A percentile compares a stretch with the other conserved stretches of the same genome.
Conservation (phyloP, 2,329 filamentous ascomycete species). For the Drechslerella stenobrocha region DNA sequence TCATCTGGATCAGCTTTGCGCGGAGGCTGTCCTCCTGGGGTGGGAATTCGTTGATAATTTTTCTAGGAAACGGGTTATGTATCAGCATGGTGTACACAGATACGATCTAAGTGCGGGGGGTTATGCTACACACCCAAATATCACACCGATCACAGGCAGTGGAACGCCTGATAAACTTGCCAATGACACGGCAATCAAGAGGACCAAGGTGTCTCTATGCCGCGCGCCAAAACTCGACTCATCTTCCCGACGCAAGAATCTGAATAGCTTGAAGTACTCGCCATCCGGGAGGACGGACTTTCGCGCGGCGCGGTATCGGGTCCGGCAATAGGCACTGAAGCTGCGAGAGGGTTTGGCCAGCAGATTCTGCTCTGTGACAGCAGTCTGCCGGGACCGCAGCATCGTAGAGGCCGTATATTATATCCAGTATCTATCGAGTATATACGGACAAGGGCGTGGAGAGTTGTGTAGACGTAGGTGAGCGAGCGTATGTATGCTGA, state of each 20-base stretch:
- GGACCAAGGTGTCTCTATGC: conserved; percentile 32
- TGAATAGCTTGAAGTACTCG: conserved; percentile 41
- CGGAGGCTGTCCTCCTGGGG: conserved; percentile 58
- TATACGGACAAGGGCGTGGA: not conserved
- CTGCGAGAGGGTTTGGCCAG: conserved; percentile 7
- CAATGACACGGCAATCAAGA: conserved; percentile 41
- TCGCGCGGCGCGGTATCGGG: conserved; percentile 5
- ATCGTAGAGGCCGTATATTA: conserved; percentile 2
- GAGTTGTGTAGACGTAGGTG: not conserved
- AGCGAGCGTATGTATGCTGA: not conserved
- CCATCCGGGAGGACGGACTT: conserved; percentile 33
- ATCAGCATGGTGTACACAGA: not conserved
- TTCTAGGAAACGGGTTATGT: conserved; percentile 39
- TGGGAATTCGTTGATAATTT: conserved; percentile 61
- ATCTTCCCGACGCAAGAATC: conserved; percentile 17
- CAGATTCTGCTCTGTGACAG: conserved; percentile 4
- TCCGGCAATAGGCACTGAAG: conserved; percentile 3
- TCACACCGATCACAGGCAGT: conserved; percentile 57
- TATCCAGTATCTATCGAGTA: not conserved
- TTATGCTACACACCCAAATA: conserved; percentile 56
- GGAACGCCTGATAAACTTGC: conserved; percentile 55
- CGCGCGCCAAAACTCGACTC: conserved; percentile 9
- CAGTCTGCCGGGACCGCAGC: not conserved
- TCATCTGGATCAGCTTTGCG: conserved; percentile 57
- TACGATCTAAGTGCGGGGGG: not conserved